A percentile compares a stretch with the other conserved stretches of the same genome.
Conservation (phyloP, 352 stramenopile genomes). For the Phytophthora rubi region DNA sequence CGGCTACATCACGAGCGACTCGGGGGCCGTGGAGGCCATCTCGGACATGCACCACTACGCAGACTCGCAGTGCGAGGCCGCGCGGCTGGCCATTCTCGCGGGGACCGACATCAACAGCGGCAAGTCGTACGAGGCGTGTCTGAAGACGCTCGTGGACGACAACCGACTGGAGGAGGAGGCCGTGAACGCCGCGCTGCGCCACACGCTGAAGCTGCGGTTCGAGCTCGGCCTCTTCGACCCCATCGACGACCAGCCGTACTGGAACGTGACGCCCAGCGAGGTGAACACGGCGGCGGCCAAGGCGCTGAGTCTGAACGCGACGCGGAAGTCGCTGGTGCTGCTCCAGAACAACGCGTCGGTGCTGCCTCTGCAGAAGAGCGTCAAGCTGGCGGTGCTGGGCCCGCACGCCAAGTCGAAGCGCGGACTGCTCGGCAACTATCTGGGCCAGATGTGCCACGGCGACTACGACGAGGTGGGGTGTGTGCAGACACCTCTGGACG, state of each 20-base stretch:
- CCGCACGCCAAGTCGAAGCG: slow-evolving; percentile 71
- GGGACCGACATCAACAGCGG: slow-evolving; percentile 89
- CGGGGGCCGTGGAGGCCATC: slow-evolving; percentile 87
- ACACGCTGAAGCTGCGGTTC: slow-evolving; percentile 88
- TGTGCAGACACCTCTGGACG: slow-evolving; percentile 75
- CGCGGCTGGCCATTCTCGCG: slow-evolving; percentile 55
- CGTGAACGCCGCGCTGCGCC: slow-evolving; percentile 61
- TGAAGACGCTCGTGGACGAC: slow-evolving; percentile 55
- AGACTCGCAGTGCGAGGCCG: slow-evolving; percentile 60
- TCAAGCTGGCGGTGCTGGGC: slow-evolving; percentile 76
- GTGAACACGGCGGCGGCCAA: slow-evolving; percentile 70
- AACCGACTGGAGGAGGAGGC: slow-evolving; percentile 51
- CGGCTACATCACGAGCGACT: slow-evolving; percentile 95
- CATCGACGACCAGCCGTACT: slow-evolving; percentile 79
- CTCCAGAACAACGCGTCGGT: slow-evolving; percentile 86
- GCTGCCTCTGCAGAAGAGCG: slow-evolving; percentile 62
- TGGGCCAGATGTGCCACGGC: slow-evolving; percentile 83
- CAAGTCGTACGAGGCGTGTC: slow-evolving; percentile 74
- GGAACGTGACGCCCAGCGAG: slow-evolving; percentile 60
- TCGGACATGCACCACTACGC: slow-evolving; percentile 77
- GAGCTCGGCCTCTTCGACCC: slow-evolving; percentile 91
- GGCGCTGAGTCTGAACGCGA: slow-evolving; percentile 64
- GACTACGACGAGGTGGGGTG: slow-evolving; percentile 72
- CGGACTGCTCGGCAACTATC: slow-evolving; percentile 87
- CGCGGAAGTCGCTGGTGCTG: slow-evolving; percentile 89